Conservation (phyloP, 306 rosid species). For the Arachis stenosperma region DNA sequence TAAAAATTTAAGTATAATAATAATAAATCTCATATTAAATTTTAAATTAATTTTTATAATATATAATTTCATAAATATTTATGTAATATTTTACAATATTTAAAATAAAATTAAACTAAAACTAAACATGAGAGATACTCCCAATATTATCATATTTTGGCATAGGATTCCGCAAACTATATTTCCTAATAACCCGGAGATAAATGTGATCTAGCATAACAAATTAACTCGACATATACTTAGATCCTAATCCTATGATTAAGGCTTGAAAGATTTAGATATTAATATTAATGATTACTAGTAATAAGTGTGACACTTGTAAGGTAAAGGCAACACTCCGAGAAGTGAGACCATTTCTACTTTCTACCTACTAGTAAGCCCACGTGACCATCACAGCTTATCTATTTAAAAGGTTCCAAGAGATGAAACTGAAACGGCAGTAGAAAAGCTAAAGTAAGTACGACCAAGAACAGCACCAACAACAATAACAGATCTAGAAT, state of each 20-base stretch:
- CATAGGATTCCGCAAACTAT: background rate
- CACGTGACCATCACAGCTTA: conserved; percentile 30
- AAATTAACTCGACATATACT: too few species aligned
- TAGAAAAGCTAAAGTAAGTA: conserved; percentile 25
- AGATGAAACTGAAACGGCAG: conserved; percentile 23
- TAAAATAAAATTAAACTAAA: too few species aligned
- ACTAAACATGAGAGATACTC: too few species aligned
- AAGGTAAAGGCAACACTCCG: conserved; percentile 1
- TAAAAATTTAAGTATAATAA: too few species aligned
- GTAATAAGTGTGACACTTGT: conserved; percentile 9
- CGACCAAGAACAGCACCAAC: background rate
- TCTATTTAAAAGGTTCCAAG: conserved; percentile 34
- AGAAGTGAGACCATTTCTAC: background rate
- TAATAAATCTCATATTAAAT: too few species aligned
- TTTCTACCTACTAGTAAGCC: background rate
- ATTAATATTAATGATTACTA: conserved; percentile 12
- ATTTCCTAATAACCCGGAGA: conserved; percentile 17
- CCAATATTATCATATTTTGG: background rate
- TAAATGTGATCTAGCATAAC: background rate
- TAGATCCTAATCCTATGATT: background rate
- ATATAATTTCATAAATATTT: too few species aligned
- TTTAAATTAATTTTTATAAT: too few species aligned
- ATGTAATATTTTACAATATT: too few species aligned
- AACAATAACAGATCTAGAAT: background rate
- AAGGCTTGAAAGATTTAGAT: conserved; percentile 3